phyloP scores from a whole-genome alignment of 1,139 yeast species.

The Pichia cactophila region DNA sequence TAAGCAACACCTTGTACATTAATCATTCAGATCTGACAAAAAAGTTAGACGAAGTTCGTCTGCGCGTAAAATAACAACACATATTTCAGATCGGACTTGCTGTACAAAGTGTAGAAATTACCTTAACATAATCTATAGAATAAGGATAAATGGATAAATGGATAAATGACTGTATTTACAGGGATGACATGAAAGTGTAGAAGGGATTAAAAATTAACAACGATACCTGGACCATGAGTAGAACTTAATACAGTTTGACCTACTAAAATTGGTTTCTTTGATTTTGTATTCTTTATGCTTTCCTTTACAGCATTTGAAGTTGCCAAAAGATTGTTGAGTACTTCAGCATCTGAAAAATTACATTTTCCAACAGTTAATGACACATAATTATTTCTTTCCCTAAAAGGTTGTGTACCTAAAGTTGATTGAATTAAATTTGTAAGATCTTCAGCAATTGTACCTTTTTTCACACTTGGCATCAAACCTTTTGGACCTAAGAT shows the following conservation, averaged over 20 bases:
- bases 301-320: conserved; percentile 59
- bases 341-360: conserved; percentile 68
- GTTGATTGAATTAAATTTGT: conserved; percentile 44
- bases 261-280: conserved; percentile 61
- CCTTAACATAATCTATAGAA: neutral
- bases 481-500: conserved; percentile 82
- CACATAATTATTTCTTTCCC: conserved; percentile 56
- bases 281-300: conserved; percentile 47
- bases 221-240: conserved; percentile 76
- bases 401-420: conserved; percentile 64
- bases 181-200: neutral
- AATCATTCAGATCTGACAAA: too few relatives aligned
- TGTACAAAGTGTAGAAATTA: neutral
- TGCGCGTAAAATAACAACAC: too few relatives aligned
- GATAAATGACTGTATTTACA: conserved; percentile 5
- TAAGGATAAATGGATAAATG: neutral
- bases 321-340: conserved; percentile 63
- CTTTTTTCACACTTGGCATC: conserved; percentile 81
- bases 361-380: conserved; percentile 73
- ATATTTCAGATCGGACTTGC: neutral
- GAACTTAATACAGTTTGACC: conserved; percentile 67
- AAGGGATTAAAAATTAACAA: conserved; percentile 44
- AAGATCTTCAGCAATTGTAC: conserved; percentile 74
- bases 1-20: neutral
- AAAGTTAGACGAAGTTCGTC: too few relatives aligned